phyloP scores from a whole-genome alignment of 2,329 filamentous ascomycete genomes.

The Macrophomina pseudophaseolina region DNA sequence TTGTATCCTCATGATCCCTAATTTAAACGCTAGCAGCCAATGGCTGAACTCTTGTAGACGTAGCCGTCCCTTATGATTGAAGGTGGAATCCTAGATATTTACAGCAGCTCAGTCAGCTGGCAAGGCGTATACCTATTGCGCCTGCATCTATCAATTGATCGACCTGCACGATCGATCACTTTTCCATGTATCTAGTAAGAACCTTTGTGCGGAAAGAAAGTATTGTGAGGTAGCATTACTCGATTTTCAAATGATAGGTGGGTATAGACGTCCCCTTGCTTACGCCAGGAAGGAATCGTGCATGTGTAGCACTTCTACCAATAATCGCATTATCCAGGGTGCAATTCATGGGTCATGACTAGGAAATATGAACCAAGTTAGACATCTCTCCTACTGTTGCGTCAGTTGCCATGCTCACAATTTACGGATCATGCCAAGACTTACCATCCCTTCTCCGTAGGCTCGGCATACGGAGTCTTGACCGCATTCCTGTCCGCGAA shows the following conservation, averaged over 20 bases:
- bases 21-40: too few relatives aligned
- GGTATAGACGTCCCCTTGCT: constrained; percentile 1
- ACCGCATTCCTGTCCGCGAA: constrained; percentile 84
- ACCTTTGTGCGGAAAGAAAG: not conserved
- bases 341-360: constrained; percentile 12
- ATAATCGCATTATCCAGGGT: constrained; percentile 7
- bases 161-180: too few relatives aligned
- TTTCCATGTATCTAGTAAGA: too few relatives aligned
- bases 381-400: constrained; percentile 19
- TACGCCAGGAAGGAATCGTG: not conserved
- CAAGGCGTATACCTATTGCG: too few relatives aligned
- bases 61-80: too few relatives aligned
- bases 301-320: not conserved
- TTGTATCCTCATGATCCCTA: too few relatives aligned
- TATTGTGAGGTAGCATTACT: not conserved
- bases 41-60: too few relatives aligned
- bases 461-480: constrained; percentile 51
- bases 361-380: not conserved
- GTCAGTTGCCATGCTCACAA: not conserved
- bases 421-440: not conserved
- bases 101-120: too few relatives aligned
- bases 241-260: not conserved
- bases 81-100: too few relatives aligned
- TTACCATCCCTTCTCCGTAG: constrained; percentile 36
- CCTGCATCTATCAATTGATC: too few relatives aligned